Evolutionary conservation across 2,329 filamentous ascomycete species (phyloP).

Genomic region (Colletotrichum simmondsii): DNA sequence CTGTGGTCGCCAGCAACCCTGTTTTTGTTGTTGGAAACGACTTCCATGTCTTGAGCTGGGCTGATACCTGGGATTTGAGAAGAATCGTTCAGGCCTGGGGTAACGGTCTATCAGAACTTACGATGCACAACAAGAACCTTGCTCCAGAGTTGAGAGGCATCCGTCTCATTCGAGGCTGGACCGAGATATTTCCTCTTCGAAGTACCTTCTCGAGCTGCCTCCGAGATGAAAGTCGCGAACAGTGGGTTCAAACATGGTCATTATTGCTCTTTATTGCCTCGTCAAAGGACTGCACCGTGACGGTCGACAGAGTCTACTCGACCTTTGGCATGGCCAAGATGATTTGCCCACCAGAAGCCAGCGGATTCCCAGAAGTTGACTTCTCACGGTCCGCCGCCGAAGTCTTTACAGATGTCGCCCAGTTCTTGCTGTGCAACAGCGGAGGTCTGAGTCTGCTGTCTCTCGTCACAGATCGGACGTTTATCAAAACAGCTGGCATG

Average conservation of each 20-base stretch:
- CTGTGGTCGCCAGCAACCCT: not conserved
- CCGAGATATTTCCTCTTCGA: not conserved
- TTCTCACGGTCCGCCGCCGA: not conserved
- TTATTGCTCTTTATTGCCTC: not conserved
- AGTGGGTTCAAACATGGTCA: not conserved
- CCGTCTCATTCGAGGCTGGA: not conserved
- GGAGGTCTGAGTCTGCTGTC: not conserved
- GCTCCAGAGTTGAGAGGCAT: not conserved
- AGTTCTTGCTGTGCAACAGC: not conserved
- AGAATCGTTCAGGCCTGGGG: not conserved
- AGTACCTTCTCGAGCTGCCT: not conserved
- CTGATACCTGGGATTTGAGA: not conserved
- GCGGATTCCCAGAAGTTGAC: not conserved
- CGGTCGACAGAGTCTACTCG: not conserved
- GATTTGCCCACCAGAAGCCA: not conserved
- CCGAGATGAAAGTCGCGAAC: not conserved
- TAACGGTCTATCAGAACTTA: not conserved
- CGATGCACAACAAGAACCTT: not conserved
- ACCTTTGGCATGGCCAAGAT: not conserved
- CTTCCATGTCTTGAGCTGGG: not conserved
- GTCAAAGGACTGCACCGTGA: not conserved
- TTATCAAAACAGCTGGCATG: not conserved
- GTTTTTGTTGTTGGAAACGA: not conserved
- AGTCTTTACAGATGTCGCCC: not conserved
- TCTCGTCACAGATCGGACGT: not conserved